A percentile compares a stretch with the other conserved stretches of the same genome.
phyloP scores from a whole-genome alignment of 1,139 yeast genomes.

The Geotrichum restrictum region DNA sequence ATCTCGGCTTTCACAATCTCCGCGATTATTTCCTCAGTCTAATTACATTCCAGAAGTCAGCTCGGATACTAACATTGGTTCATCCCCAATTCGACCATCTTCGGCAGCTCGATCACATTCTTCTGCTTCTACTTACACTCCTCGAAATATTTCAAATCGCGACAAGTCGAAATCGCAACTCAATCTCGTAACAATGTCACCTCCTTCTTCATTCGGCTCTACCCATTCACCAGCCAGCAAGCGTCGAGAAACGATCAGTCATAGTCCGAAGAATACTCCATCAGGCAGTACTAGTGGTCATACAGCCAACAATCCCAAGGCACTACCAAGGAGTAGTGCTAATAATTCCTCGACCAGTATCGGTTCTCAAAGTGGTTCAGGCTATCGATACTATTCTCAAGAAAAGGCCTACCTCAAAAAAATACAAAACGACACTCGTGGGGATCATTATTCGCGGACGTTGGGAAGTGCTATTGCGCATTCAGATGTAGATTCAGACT shows the following conservation, averaged over 20 bases:
- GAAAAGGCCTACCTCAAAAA: conserved; percentile 66
- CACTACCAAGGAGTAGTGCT: neutral
- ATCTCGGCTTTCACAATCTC: neutral
- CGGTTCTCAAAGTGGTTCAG: neutral
- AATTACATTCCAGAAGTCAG: neutral
- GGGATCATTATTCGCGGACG: conserved; percentile 47
- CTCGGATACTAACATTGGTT: neutral
- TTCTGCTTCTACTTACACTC: conserved; percentile 9
- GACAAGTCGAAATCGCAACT: conserved; percentile 12
- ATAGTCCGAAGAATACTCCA: conserved; percentile 3
- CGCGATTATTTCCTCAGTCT: neutral
- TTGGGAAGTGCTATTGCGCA: conserved; percentile 26
- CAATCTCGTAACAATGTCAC: conserved; percentile 2
- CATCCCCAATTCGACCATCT: neutral
- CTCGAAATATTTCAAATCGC: neutral
- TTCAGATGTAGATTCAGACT: conserved; percentile 30
- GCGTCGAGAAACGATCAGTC: conserved; percentile 8
- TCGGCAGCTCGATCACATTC: conserved; percentile 14
- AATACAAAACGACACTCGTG: conserved; percentile 58
- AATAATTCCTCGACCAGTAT: neutral
- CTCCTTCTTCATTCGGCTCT: neutral
- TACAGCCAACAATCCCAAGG: neutral
- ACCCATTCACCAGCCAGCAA: conserved; percentile 3
- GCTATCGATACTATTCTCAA: conserved; percentile 45
- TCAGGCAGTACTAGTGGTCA: neutral